Base-by-base conservation (phyloP, 2,329 filamentous ascomycete genomes). In the Colletotrichum tamarilloi region DNA sequence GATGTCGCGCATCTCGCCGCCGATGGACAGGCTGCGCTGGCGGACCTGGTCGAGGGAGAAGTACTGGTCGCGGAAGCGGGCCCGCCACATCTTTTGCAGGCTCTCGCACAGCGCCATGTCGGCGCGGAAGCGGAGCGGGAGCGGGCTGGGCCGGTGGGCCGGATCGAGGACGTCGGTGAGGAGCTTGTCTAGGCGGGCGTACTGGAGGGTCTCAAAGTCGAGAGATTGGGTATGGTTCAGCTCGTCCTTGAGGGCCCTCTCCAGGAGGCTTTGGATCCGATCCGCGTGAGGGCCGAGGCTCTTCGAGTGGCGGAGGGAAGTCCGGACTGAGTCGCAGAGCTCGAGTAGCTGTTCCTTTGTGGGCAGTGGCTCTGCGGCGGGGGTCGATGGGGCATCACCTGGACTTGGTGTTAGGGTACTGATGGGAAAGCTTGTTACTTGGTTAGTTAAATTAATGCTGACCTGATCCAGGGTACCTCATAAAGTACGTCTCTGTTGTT, bases 11-110 rank as follows among this genome's bases (percentile, higher is more conserved):
- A 88, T 79, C 57, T 80, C 78, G 0, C 86, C 85, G 8, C 77
- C 79, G 46, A 77, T 77, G 0, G 81, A 77, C 26, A 88, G 77
- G 1, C 78, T 75, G 5, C 75, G 76, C 49, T 82, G 82, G n/a
- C 87, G 80, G 11, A 80, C 78, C 62, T 87, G 81, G 67, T 88
- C 86, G 30, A 88, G 82, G 72, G 82, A 81, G 72, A 85, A 84
- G 68, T 85, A 87, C 7, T 80, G 76, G n/a, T 84, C 83, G 52
- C 81, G 79, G 75, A 87, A 88, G 5, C 87, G 81, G 8, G 78
- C 76, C 59, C 82, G 78, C 87, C 87, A 89, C 49, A 78, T 74
- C n/a, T 80, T 80, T 72, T 84, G 82, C 59, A 89, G 76, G 49
- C 76, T 79, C 69, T 84, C 81, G 14, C 82, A 85, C 46, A 82